A percentile compares a stretch with the other conserved stretches of the same genome.
Conservation (phyloP, 148 eudicot species). For the Spergularia bocconei region DNA sequence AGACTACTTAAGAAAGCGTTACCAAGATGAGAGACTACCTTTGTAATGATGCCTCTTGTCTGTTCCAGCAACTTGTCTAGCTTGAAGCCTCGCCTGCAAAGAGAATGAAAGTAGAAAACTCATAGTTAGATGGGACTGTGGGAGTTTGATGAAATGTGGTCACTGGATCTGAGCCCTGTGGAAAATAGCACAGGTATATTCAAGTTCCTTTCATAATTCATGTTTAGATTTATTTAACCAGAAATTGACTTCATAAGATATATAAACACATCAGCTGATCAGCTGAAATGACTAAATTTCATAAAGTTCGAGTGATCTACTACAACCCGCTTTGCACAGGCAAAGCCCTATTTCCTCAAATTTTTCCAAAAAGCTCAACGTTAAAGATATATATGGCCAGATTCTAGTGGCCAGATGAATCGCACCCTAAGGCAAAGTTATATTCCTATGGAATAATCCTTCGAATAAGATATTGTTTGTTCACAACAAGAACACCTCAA, state of each 20-base stretch:
- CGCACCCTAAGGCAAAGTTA: too few species aligned
- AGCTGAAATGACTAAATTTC: too few species aligned
- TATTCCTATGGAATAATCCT: too few species aligned
- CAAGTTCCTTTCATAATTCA: background rate
- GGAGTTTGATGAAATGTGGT: background rate
- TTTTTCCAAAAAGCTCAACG: too few species aligned
- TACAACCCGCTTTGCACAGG: too few species aligned
- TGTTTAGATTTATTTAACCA: background rate
- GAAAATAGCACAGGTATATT: background rate
- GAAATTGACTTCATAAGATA: background rate
- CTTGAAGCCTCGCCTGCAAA: constrained; percentile 89
- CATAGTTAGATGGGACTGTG: background rate
- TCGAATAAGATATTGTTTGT: too few species aligned
- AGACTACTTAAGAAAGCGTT: background rate
- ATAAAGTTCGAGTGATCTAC: too few species aligned
- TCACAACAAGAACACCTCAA: too few species aligned
- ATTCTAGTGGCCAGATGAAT: too few species aligned
- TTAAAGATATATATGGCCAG: too few species aligned
- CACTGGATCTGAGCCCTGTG: background rate
- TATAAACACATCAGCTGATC: too few species aligned
- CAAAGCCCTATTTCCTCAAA: too few species aligned
- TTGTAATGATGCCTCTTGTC: constrained; percentile 83
- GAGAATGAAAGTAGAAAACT: constrained; percentile 3
- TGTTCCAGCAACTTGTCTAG: constrained; percentile 63
- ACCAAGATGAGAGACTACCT: constrained; percentile 40